Conservation (phyloP, 257 asterid species). For the Solanum dulcamara region DNA sequence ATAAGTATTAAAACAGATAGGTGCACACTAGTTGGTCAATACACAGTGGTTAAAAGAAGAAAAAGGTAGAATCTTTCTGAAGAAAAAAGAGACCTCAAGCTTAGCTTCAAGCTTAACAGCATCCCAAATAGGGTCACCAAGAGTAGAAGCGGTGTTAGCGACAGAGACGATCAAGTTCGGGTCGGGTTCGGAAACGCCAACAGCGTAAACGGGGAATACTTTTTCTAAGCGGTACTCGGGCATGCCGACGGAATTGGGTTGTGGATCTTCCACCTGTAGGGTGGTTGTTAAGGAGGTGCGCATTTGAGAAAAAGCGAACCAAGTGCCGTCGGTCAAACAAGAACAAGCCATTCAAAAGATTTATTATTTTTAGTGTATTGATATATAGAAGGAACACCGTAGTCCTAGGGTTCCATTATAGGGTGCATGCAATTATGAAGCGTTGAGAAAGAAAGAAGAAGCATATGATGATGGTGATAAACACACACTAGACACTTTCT, state of each 20-base stretch:
- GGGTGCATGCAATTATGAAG: slow-evolving; percentile 4
- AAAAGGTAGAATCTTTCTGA: neutral
- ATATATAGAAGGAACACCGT: neutral
- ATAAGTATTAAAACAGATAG: neutral
- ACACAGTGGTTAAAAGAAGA: neutral
- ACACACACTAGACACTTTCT: neutral
- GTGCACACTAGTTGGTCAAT: neutral
- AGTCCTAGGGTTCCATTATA: neutral
- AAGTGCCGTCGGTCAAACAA: slow-evolving; percentile 15
- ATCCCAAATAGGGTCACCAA: slow-evolving; percentile 42
- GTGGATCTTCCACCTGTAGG: neutral
- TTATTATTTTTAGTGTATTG: neutral
- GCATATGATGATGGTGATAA: neutral
- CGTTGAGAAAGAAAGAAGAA: neutral
- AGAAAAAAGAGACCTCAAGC: slow-evolving; percentile 17
- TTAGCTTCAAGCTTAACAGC: slow-evolving; percentile 26
- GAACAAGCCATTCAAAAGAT: slow-evolving; percentile 18
- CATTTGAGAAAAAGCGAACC: slow-evolving; percentile 15
- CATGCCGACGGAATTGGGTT: neutral
- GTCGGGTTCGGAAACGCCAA: slow-evolving; percentile 31
- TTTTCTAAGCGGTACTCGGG: slow-evolving; percentile 15
- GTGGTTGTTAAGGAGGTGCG: neutral
- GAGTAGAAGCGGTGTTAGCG: slow-evolving; percentile 19
- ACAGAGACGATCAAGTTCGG: slow-evolving; percentile 24
- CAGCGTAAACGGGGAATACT: slow-evolving; percentile 38